phyloP scores from a whole-genome alignment of 2,329 filamentous ascomycete genomes.

The Ascochyta clinopodiicola region DNA sequence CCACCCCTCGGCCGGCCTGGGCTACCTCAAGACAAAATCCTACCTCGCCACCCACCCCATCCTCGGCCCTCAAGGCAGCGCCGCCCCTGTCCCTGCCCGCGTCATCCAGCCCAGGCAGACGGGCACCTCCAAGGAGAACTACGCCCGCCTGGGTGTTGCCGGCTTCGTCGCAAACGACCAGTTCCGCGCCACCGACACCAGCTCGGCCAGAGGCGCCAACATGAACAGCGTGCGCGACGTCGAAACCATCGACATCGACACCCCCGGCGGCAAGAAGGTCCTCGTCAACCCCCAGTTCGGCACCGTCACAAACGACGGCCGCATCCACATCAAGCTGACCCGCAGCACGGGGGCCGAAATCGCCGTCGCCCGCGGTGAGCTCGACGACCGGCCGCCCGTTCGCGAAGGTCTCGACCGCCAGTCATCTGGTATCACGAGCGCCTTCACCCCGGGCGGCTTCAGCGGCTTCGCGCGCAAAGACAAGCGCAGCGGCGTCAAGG shows the following conservation, averaged over 20 bases:
- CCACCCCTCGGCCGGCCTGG: conserved; percentile 69
- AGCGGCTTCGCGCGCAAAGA: neutral
- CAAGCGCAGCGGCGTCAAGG: neutral
- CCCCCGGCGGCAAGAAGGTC: conserved; percentile 60
- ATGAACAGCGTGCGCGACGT: conserved; percentile 24
- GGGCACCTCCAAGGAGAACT: conserved; percentile 20
- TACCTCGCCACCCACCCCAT: conserved; percentile 65
- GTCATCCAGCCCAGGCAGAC: conserved; percentile 55
- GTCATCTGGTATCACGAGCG: too few relatives aligned
- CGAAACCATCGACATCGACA: conserved; percentile 51
- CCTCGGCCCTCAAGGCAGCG: conserved; percentile 63
- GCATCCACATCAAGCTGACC: conserved; percentile 37
- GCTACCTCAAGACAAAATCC: conserved; percentile 64
- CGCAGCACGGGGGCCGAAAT: conserved; percentile 31
- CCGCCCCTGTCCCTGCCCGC: conserved; percentile 63
- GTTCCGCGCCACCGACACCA: conserved; percentile 39
- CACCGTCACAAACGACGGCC: conserved; percentile 38
- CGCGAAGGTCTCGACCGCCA: too few relatives aligned
- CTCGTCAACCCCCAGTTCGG: conserved; percentile 57
- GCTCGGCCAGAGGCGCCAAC: conserved; percentile 29
- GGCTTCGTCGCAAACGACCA: conserved; percentile 53
- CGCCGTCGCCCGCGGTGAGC: conserved; percentile 30
- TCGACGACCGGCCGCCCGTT: conserved; percentile 33
- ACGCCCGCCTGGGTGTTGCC: conserved; percentile 52
- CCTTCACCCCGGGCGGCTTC: too few relatives aligned